A percentile compares a stretch with the other conserved stretches of the same genome.
phyloP scores from a whole-genome alignment of 495 filamentous ascomycete species.

The Xylaria scruposa region DNA sequence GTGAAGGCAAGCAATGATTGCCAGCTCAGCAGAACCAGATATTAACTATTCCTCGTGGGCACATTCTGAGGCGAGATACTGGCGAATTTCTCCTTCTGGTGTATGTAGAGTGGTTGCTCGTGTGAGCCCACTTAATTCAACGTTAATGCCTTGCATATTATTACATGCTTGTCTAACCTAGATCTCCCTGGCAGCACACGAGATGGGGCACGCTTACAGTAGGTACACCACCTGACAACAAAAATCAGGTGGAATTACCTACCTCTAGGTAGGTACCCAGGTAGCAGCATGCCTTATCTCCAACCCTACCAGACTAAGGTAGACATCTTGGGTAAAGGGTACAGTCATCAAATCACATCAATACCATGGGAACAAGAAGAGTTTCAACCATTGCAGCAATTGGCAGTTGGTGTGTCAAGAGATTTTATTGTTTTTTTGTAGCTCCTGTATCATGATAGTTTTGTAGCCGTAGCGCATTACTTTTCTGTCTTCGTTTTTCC shows the following conservation, averaged over 20 bases:
- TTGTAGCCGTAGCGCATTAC: slow-evolving; percentile 41
- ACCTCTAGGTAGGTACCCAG: too few species aligned
- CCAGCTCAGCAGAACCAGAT: slow-evolving; percentile 26
- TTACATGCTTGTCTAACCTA: slow-evolving; percentile 7
- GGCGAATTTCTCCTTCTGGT: not conserved
- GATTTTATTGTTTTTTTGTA: slow-evolving; percentile 40
- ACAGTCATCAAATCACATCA: not conserved
- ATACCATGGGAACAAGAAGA: not conserved
- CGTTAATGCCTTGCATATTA: slow-evolving; percentile 18
- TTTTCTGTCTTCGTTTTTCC: slow-evolving; percentile 33
- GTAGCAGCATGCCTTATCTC: slow-evolving; percentile 7
- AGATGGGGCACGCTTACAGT: not conserved
- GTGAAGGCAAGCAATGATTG: slow-evolving; percentile 8
- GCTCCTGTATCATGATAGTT: slow-evolving; percentile 37
- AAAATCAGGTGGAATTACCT: not conserved
- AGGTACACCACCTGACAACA: slow-evolving; percentile 1
- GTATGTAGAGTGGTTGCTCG: not conserved
- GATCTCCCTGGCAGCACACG: slow-evolving; percentile 2
- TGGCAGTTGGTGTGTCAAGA: not conserved
- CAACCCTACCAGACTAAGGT: not conserved
- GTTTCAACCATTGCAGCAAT: not conserved
- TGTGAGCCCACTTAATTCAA: slow-evolving; percentile 5
- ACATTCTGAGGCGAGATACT: not conserved
- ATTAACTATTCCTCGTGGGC: not conserved
- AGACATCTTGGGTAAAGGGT: not conserved